phyloP scores from a whole-genome alignment of 2,329 filamentous ascomycete genomes.

The Penicillium polonicum region DNA sequence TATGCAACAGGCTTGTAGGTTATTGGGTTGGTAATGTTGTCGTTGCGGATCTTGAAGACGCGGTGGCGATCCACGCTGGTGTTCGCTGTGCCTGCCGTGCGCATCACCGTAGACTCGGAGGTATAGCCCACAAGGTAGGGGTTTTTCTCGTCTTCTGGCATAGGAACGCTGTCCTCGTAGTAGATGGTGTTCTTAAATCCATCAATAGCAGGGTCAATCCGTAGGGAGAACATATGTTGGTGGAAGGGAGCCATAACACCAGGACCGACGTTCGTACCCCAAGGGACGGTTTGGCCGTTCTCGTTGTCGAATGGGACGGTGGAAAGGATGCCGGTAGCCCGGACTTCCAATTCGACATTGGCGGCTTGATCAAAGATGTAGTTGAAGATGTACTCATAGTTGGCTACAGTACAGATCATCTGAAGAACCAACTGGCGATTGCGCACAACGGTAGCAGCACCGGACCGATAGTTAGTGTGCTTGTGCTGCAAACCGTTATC shows the following conservation, averaged over 20 bases:
- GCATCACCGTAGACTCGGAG: conserved; percentile 49
- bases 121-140: conserved; percentile 55
- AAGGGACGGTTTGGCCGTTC: conserved; percentile 62
- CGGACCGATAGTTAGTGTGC: conserved; percentile 69
- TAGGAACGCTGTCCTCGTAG: conserved; percentile 60
- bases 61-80: conserved; percentile 51
- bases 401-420: conserved; percentile 68
- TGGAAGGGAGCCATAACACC: conserved; percentile 69
- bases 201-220: conserved; percentile 62
- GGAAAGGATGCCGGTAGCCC: conserved; percentile 66
- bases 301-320: conserved; percentile 63
- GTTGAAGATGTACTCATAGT: conserved; percentile 72
- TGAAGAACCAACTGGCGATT: conserved; percentile 67
- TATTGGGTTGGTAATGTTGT: conserved; percentile 51
- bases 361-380: conserved; percentile 72
- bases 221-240: conserved; percentile 73
- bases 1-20: conserved; percentile 57
- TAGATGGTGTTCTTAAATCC: conserved; percentile 56
- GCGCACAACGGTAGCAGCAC: conserved; percentile 61
- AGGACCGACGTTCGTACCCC: conserved; percentile 67
- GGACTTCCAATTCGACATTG: conserved; percentile 65
- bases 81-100: conserved; percentile 49
- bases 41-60: conserved; percentile 60
- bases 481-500: conserved; percentile 69
- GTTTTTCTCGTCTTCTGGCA: conserved; percentile 55